Evolutionary conservation across 441 rosid species (phyloP).

Genomic region (Adansonia grandidieri): DNA sequence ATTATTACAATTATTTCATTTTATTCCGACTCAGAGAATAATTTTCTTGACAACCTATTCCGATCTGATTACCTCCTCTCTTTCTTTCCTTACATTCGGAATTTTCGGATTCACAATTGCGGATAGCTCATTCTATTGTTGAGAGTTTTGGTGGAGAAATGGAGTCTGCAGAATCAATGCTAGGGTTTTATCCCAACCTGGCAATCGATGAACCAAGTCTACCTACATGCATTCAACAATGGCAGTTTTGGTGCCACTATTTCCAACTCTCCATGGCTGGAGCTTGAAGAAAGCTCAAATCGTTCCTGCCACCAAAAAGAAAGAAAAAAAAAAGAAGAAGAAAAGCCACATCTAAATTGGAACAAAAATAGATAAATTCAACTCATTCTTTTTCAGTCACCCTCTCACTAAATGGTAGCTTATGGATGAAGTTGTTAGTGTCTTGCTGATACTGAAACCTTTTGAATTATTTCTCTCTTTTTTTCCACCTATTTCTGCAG

Average conservation of each 20-base stretch:
- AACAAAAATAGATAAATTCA: not conserved
- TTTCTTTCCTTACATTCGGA: too few relatives aligned
- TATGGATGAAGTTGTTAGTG: not conserved
- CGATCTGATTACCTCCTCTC: too few relatives aligned
- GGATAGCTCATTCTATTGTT: conserved; percentile 32
- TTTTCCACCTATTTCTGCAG: not conserved
- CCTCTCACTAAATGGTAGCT: not conserved
- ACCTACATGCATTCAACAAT: conserved; percentile 44
- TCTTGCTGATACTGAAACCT: not conserved
- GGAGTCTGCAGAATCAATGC: conserved; percentile 45
- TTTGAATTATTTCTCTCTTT: not conserved
- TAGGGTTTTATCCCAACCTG: conserved; percentile 43
- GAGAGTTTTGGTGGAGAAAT: conserved; percentile 46
- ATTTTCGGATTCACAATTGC: not conserved
- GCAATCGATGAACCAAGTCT: conserved; percentile 34
- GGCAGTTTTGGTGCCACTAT: conserved; percentile 33
- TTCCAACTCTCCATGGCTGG: conserved; percentile 37
- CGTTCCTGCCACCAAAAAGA: not conserved
- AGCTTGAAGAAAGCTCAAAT: conserved; percentile 45
- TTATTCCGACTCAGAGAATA: too few relatives aligned
- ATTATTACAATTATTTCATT: too few relatives aligned
- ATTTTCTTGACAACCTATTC: too few relatives aligned
- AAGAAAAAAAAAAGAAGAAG: not conserved
- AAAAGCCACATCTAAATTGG: conserved; percentile 14
- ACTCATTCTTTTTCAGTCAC: not conserved